phyloP scores from a whole-genome alignment of 306 rosid species.

The Betula pendula region DNA sequence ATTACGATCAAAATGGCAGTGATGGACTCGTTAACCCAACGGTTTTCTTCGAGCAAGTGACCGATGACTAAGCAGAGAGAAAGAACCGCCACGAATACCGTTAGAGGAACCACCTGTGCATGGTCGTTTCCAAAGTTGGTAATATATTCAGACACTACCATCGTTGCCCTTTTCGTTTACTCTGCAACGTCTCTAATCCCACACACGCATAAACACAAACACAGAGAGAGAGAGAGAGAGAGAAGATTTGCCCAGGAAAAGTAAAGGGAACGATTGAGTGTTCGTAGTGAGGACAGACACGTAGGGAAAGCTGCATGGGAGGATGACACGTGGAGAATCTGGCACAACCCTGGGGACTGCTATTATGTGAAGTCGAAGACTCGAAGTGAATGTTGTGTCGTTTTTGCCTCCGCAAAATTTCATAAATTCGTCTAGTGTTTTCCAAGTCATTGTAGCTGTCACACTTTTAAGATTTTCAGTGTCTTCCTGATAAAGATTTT shows the following conservation, averaged over 20 bases:
- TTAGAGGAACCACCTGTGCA: constrained; percentile 60
- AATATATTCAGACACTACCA: constrained; percentile 12
- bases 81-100: constrained; percentile 75
- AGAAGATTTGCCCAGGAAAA: neutral
- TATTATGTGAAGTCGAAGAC: too few species aligned
- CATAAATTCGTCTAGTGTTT: too few species aligned
- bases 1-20: constrained; percentile 72
- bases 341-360: too few species aligned
- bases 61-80: constrained; percentile 73
- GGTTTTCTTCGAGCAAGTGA: constrained; percentile 69
- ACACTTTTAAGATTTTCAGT: too few species aligned
- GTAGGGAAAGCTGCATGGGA: constrained; percentile 8
- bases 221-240: neutral
- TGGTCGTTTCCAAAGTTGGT: constrained; percentile 53
- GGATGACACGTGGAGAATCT: constrained; percentile 10
- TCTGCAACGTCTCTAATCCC: neutral
- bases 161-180: neutral
- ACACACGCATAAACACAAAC: too few species aligned
- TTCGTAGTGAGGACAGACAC: constrained; percentile 2
- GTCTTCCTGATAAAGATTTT: too few species aligned
- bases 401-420: too few species aligned
- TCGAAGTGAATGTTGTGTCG: too few species aligned
- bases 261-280: neutral
- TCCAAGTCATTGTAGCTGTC: too few species aligned
- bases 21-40: constrained; percentile 91